These are phyloP conservation scores for Colletotrichum phormii DNA, from an alignment of 2,329 filamentous ascomycete genomes.

Conservation along the genomic window DNA sequence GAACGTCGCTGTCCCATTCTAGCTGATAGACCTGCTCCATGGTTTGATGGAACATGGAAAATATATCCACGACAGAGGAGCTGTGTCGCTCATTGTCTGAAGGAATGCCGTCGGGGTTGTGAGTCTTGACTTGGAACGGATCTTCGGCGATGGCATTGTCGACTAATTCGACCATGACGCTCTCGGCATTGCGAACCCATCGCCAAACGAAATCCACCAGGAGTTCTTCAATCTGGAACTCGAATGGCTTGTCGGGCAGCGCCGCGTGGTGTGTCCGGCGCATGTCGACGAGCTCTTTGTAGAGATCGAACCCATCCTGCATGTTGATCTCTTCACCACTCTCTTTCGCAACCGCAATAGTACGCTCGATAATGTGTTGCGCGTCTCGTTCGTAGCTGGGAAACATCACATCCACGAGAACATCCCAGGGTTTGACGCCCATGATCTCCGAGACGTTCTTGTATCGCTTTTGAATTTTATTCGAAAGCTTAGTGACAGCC, in stretches of 20 bases:
- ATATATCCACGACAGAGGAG: conserved; percentile 92
- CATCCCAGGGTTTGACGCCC: conserved; percentile 74
- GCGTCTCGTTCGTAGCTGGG: conserved; percentile 93
- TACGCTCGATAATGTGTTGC: conserved; percentile 83
- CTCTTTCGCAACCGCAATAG: conserved; percentile 78
- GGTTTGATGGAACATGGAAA: conserved; percentile 92
- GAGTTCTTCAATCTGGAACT: conserved; percentile 87
- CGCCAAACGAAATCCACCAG: conserved; percentile 95
- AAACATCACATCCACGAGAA: conserved; percentile 85
- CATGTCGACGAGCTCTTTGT: conserved; percentile 88
- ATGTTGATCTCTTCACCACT: conserved; percentile 82
- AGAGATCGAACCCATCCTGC: conserved; percentile 93
- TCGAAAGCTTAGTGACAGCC: conserved; percentile 84
- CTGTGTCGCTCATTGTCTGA: conserved; percentile 90
- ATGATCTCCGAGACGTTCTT: conserved; percentile 88
- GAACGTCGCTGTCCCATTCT: conserved; percentile 92
- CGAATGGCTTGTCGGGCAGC: conserved; percentile 80
- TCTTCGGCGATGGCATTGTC: conserved; percentile 94
- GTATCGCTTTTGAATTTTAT: conserved; percentile 93
- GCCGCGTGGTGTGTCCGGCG: conserved; percentile 82
- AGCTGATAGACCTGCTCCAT: conserved; percentile 88
- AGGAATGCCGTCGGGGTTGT: conserved; percentile 71
- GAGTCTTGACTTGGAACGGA: conserved; percentile 79
- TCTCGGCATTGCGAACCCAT: conserved; percentile 87
- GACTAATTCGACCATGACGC: conserved; percentile 84